A percentile compares a stretch with the other conserved stretches of the same genome.
phyloP scores from a whole-genome alignment of 805 yeast genomes.

The Saccharomycopsis schoenii region DNA sequence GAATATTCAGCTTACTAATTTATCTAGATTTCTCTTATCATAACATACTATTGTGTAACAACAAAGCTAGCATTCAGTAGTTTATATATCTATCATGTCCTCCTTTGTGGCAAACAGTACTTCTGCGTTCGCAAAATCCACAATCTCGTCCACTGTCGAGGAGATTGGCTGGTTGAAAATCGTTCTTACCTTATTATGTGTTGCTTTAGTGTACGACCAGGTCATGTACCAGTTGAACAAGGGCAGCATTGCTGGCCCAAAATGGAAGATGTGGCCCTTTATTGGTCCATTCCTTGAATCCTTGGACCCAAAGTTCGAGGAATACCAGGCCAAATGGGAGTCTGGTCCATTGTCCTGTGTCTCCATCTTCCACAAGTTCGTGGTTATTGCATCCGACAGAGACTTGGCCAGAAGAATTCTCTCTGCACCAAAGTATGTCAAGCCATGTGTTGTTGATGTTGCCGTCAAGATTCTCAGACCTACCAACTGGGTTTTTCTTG shows the following conservation, averaged over 20 bases:
- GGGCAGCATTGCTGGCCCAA: conserved; percentile 88
- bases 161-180: conserved; percentile 40
- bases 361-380: conserved; percentile 95
- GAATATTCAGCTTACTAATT: too few relatives aligned
- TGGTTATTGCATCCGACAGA: conserved; percentile 82
- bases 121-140: background rate
- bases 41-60: too few relatives aligned
- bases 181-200: conserved; percentile 35
- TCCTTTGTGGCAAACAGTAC: background rate
- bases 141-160: background rate
- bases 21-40: too few relatives aligned
- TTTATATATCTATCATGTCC: background rate
- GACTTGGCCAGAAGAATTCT: conserved; percentile 83
- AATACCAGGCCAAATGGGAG: conserved; percentile 86
- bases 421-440: conserved; percentile 76
- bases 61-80: too few relatives aligned
- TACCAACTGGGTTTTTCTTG: conserved; percentile 94
- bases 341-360: conserved; percentile 94
- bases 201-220: conserved; percentile 58
- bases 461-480: conserved; percentile 92
- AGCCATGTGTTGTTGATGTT: conserved; percentile 97
- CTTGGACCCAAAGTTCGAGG: conserved; percentile 91
- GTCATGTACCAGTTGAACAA: conserved; percentile 69
- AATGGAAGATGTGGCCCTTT: conserved; percentile 81
- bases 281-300: conserved; percentile 95